Evolutionary conservation across 164 flowering plant genomes (phyloP).

Genomic region (Chimonanthus salicifolius): DNA sequence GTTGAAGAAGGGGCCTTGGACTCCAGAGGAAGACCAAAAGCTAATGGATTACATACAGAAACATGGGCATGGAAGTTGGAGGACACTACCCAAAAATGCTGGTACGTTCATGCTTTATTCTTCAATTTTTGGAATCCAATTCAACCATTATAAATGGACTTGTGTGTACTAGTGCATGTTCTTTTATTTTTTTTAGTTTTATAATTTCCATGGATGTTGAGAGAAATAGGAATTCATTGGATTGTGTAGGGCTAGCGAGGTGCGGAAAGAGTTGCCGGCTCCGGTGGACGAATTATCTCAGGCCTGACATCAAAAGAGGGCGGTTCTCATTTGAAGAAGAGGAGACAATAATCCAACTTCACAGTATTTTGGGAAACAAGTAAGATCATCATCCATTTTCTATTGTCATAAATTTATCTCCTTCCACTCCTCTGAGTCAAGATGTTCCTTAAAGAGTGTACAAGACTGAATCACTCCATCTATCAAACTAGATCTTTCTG

Average conservation of each 20-base stretch:
- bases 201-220: neutral
- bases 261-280: slow-evolving; percentile 82
- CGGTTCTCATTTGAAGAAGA: slow-evolving; percentile 69
- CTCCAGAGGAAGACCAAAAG: slow-evolving; percentile 85
- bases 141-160: neutral
- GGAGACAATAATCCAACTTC: slow-evolving; percentile 60
- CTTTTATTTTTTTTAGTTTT: too few relatives aligned
- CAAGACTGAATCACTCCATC: neutral
- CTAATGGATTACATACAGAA: slow-evolving; percentile 70
- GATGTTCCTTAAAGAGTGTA: too few relatives aligned
- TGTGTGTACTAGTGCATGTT: neutral
- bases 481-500: too few relatives aligned
- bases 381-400: slow-evolving; percentile 20
- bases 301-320: slow-evolving; percentile 76
- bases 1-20: slow-evolving; percentile 92
- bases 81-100: slow-evolving; percentile 90
- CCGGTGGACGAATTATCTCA: slow-evolving; percentile 66
- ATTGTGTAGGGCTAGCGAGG: slow-evolving; percentile 64
- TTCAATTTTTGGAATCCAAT: neutral
- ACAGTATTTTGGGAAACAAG: slow-evolving; percentile 65
- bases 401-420: neutral
- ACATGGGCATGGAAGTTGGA: slow-evolving; percentile 87
- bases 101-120: slow-evolving; percentile 20
- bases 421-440: too few relatives aligned
- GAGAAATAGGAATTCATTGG: neutral